Base-by-base conservation (phyloP, 768 basidiomycete genomes). In the Coprinopsis strossmayeri region DNA sequence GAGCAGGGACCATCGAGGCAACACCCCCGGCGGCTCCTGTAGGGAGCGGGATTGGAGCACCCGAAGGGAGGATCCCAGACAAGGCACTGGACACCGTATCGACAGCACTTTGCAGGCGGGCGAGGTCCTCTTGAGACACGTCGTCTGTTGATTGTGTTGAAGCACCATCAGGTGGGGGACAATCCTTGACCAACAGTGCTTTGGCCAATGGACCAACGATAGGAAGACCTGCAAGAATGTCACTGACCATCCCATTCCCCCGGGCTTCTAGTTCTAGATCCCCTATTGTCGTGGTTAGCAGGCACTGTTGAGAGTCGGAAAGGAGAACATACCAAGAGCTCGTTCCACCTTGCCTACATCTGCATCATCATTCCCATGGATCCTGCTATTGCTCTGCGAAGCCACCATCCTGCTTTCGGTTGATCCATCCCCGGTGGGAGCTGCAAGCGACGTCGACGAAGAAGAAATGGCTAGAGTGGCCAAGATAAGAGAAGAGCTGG, bases 401-500 rank as follows among this genome's bases (percentile, higher is more conserved):
- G 51, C 53, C 18, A 61, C 45, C 42, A 67, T 52, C 9, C 53
- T 51, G 23, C 56, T 49, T 18, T 64, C 63, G 52, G 41, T n/a
- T n/a, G n/a, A n/a, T n/a, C 53, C 50, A 28, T 69, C 65, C 48
- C 59, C 58, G 39, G 71, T 55, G 39, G 76, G 76, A 38, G 72
- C 70, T 50, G 72, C 74, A 52, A 74, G 59, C 53, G 60, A 65
- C 27, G 72, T 61, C 15, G 72, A 71, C n/a, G 75, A 76, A 10
- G 76, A 71, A 24, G 77, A 77, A 43, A 76, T 61, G 41, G 74
- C 75, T 50, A 78, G 62, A 15, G 72, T 65, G 32, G 74, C 72
- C 41, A 77, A 56, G 50, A 78, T 52, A 46, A 77, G 46, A 28
- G 76, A 76, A 20, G 74, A 70, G 60, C 73, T 75, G 34, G 74